phyloP scores from a whole-genome alignment of 2,329 filamentous ascomycete species.

The Chrysoporthe austroafricana region DNA sequence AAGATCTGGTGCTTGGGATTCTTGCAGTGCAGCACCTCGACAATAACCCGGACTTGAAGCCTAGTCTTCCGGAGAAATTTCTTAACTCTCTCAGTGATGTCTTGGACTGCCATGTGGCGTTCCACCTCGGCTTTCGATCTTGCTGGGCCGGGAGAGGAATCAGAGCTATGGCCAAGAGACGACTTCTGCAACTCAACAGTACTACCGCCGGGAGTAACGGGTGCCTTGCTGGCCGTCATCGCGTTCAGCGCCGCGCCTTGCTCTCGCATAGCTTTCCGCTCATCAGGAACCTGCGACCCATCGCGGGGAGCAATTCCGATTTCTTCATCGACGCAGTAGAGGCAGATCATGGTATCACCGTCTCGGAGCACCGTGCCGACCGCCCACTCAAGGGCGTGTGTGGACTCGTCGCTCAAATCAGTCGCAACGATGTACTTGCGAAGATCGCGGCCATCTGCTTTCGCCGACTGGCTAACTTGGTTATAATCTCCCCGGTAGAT shows the following conservation, averaged over 20 bases:
- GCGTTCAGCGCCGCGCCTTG: slow-evolving; percentile 73
- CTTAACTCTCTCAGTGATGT: slow-evolving; percentile 84
- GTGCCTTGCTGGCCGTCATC: slow-evolving; percentile 51
- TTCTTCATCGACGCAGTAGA: slow-evolving; percentile 94
- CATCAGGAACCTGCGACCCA: slow-evolving; percentile 67
- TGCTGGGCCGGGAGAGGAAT: slow-evolving; percentile 13
- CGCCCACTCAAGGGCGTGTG: slow-evolving; percentile 95
- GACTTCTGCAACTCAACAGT: slow-evolving; percentile 37
- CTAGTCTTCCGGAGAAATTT: slow-evolving; percentile 86
- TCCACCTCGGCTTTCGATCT: slow-evolving; percentile 70
- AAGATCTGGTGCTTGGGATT: slow-evolving; percentile 95
- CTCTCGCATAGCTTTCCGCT: slow-evolving; percentile 75
- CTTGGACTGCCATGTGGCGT: slow-evolving; percentile 76
- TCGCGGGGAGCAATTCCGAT: slow-evolving; percentile 56
- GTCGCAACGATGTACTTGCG: slow-evolving; percentile 95
- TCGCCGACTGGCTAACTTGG: slow-evolving; percentile 75
- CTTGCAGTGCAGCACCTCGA: slow-evolving; percentile 98
- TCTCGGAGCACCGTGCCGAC: slow-evolving; percentile 93
- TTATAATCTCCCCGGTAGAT: slow-evolving; percentile 87
- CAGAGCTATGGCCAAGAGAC: slow-evolving; percentile 7
- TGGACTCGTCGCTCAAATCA: slow-evolving; percentile 90
- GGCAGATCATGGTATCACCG: slow-evolving; percentile 89
- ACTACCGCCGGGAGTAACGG: slow-evolving; percentile 35
- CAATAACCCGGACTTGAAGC: slow-evolving; percentile 87
- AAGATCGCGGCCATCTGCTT: slow-evolving; percentile 76